Evolutionary conservation across 768 basidiomycete genomes (phyloP), one percentile per base, ranked within the genome.

Genomic region (Leucocoprinus birnbaumii): DNA sequence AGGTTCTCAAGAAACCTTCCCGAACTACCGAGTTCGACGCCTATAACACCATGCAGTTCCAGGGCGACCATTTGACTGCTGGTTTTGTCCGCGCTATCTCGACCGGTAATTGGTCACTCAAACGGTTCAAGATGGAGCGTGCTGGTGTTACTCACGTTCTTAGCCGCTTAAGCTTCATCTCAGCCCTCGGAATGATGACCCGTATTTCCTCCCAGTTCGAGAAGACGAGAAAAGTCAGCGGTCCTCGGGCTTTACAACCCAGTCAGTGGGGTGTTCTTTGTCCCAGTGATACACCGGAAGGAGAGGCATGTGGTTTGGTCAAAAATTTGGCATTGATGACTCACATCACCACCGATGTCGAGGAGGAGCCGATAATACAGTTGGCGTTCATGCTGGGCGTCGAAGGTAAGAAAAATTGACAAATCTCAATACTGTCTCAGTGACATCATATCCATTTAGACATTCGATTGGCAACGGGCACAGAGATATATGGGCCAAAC

Each of bases 291-390:
- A 99, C 97, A 0, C 97, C 97, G 0, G 97, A 99, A 85, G 97
- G 97, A 66, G 97, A 99, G 73, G 97, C 97, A 16, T 99, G 97
- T 66, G 97, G 97, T 22, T 74, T 99, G 56, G 97, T 99, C 44
- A 99, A 99, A 77, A 99, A 99, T 71, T 74, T 99, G 58, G 97
- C 97, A 2, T 77, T 99, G 14, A 99, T 99, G 97, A 98, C 97
- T 2, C 96, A 99, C 71, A 98, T 99, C 68, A 99, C 97, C 8
- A 98, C 97, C 40, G 97, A 98, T 68, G 96, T 94, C 26, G 94
- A 96, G 58, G 97, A 99, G 68, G 91, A 87, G 57, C 95, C 96
- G 1, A 90, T 99, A 52, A 84, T 92, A 59, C 83, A 87, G 56
- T 75, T 98, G 31, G 86, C 91, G 3, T 95, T 88, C 70, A 87